phyloP scores from a whole-genome alignment of 2,329 filamentous ascomycete species.

The Ophiocordyceps camponoti-saundersi region DNA sequence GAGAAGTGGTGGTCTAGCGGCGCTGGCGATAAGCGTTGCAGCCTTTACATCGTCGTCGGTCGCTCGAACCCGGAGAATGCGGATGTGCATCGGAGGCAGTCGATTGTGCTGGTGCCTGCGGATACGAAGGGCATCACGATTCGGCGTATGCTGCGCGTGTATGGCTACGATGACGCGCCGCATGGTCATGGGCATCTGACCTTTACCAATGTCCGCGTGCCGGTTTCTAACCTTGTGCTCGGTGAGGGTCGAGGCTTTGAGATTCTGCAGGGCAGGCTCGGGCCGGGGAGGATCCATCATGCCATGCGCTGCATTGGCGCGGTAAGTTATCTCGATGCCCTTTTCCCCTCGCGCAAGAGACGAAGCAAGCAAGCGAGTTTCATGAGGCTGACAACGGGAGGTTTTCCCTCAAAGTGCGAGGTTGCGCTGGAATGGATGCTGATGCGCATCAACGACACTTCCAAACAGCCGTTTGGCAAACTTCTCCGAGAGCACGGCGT shows the following conservation, averaged over 20 bases:
- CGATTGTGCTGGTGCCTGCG: slow-evolving; percentile 75
- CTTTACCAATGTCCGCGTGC: slow-evolving; percentile 83
- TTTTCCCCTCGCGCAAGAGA: too few relatives aligned
- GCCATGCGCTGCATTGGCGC: slow-evolving; percentile 91
- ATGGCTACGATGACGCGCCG: slow-evolving; percentile 95
- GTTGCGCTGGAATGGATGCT: slow-evolving; percentile 89
- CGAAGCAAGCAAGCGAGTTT: neutral
- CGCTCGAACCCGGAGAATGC: slow-evolving; percentile 65
- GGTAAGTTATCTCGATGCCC: slow-evolving; percentile 25
- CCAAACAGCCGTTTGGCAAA: slow-evolving; percentile 84
- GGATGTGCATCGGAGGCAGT: slow-evolving; percentile 78
- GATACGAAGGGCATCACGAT: slow-evolving; percentile 75
- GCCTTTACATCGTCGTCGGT: slow-evolving; percentile 92
- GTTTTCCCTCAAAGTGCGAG: slow-evolving; percentile 40
- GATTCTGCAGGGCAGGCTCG: slow-evolving; percentile 93
- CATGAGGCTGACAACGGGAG: neutral
- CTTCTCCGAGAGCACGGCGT: slow-evolving; percentile 77
- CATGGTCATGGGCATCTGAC: slow-evolving; percentile 90
- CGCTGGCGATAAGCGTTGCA: slow-evolving; percentile 80
- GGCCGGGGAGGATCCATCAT: slow-evolving; percentile 92
- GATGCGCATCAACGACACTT: slow-evolving; percentile 79
- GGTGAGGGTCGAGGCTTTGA: slow-evolving; percentile 92
- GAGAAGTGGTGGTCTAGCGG: slow-evolving; percentile 99
- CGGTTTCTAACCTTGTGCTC: slow-evolving; percentile 67
- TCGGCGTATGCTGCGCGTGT: slow-evolving; percentile 83